These are phyloP conservation scores for Rhododendron ferrugineum DNA, from an alignment of 148 eudicot species.

Conservation along the genomic window DNA sequence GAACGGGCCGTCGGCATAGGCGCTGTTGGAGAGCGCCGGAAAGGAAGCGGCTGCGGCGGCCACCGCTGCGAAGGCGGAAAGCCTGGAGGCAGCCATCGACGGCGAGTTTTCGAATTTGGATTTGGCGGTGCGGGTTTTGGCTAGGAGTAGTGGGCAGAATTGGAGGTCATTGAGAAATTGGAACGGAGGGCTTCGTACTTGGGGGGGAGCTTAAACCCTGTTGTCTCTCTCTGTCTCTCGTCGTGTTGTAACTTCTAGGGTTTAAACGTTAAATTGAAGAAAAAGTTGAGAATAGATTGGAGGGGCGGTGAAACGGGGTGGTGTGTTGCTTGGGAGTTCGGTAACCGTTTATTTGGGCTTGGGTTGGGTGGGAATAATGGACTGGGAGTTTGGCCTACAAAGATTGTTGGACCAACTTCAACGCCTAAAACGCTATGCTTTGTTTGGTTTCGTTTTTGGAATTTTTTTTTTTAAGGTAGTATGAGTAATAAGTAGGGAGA, in stretches of 20 bases:
- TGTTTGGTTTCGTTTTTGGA: no score
- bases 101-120: not conserved
- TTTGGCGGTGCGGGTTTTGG: not conserved
- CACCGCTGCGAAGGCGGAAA: slow-evolving; percentile 34
- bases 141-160: not conserved
- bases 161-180: not conserved
- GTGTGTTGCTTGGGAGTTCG: not conserved
- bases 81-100: slow-evolving; percentile 43
- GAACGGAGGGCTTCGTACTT: not conserved
- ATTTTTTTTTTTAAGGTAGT: no score
- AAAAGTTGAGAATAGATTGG: not conserved
- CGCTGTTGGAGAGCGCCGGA: slow-evolving; percentile 25
- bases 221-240: no score
- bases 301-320: not conserved
- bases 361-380: not conserved
- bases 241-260: not conserved
- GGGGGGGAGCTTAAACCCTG: not conserved
- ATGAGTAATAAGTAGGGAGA: no score
- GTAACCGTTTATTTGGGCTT: slow-evolving; percentile 9
- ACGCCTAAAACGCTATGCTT: not conserved
- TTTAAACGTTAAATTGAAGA: slow-evolving; percentile 3
- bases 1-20: slow-evolving; percentile 52
- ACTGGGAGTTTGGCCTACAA: not conserved
- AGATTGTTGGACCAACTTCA: not conserved
- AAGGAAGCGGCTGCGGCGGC: slow-evolving; percentile 36